A percentile compares a stretch with the other conserved stretches of the same genome.
Conservation (phyloP, 75 land plant genomes). For the Pseudotsuga menziesii region DNA sequence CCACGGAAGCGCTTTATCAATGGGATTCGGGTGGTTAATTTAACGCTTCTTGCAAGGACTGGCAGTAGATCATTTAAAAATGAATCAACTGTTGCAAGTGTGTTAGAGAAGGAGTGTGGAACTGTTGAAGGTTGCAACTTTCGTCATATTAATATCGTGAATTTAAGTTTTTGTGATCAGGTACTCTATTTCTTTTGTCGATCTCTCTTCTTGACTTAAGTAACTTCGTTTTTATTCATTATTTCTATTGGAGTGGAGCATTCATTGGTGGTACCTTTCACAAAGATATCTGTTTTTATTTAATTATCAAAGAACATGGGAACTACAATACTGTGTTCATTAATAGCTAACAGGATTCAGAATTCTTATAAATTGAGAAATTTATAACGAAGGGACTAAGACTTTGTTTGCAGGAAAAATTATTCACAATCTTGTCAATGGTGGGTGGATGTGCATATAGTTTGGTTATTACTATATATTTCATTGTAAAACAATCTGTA, state of each 20-base stretch:
- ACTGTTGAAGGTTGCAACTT: constrained; percentile 44
- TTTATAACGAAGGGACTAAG: neutral
- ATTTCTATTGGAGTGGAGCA: too few species aligned
- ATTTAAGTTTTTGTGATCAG: constrained; percentile 61
- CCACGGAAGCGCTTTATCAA: too few species aligned
- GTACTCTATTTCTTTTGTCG: constrained; percentile 6
- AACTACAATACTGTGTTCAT: neutral
- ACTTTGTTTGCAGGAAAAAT: neutral
- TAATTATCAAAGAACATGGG: too few species aligned
- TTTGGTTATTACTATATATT: neutral
- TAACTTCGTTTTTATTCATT: too few species aligned
- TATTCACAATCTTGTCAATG: neutral
- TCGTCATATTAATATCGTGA: constrained; percentile 17
- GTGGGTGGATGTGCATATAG: neutral
- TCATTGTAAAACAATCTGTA: too few species aligned
- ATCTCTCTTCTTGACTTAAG: too few species aligned
- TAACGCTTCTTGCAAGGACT: constrained; percentile 46
- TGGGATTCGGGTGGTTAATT: constrained; percentile 10
- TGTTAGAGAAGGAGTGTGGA: constrained; percentile 42
- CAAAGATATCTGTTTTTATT: too few species aligned
- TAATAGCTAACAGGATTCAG: neutral
- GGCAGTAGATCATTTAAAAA: constrained; percentile 44
- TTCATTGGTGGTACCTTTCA: too few species aligned
- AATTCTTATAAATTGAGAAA: neutral
- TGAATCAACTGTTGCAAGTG: constrained; percentile 22